Evolutionary conservation across 2,329 filamentous ascomycete genomes (phyloP).

Genomic region (Phialophora macrospora): DNA sequence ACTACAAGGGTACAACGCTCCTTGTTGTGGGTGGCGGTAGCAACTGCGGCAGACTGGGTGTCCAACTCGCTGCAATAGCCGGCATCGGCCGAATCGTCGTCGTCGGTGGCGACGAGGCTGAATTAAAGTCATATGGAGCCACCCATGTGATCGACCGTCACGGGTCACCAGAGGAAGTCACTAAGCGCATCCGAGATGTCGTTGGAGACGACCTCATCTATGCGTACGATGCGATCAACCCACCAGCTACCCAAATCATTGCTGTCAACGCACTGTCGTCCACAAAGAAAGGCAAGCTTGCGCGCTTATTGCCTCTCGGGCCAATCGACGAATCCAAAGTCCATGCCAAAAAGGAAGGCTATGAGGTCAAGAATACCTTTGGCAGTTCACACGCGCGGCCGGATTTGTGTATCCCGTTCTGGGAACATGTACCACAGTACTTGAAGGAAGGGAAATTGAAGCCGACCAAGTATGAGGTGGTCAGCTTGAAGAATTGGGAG

Average conservation of each 20-base stretch:
- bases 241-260: conserved; percentile 39
- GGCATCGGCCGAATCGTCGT: conserved; percentile 50
- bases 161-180: conserved; percentile 41
- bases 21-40: conserved; percentile 41
- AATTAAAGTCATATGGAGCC: conserved; percentile 47
- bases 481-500: conserved; percentile 42
- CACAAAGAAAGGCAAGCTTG: conserved; percentile 45
- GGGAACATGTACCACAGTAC: conserved; percentile 29
- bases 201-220: conserved; percentile 50
- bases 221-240: conserved; percentile 46
- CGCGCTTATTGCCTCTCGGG: conserved; percentile 35
- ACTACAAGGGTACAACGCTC: conserved; percentile 33
- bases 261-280: conserved; percentile 46
- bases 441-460: conserved; percentile 37
- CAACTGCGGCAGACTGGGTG: conserved; percentile 38
- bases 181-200: conserved; percentile 43
- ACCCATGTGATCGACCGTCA: conserved; percentile 52
- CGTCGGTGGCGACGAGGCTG: conserved; percentile 43
- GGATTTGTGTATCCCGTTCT: conserved; percentile 29
- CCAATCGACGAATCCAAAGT: conserved; percentile 41
- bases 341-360: conserved; percentile 44
- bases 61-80: conserved; percentile 39
- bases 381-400: conserved; percentile 42
- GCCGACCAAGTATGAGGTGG: conserved; percentile 42
- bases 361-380: conserved; percentile 42